Evolutionary conservation across 164 flowering plant species (phyloP).

Genomic region (Tinospora cordifolia): DNA sequence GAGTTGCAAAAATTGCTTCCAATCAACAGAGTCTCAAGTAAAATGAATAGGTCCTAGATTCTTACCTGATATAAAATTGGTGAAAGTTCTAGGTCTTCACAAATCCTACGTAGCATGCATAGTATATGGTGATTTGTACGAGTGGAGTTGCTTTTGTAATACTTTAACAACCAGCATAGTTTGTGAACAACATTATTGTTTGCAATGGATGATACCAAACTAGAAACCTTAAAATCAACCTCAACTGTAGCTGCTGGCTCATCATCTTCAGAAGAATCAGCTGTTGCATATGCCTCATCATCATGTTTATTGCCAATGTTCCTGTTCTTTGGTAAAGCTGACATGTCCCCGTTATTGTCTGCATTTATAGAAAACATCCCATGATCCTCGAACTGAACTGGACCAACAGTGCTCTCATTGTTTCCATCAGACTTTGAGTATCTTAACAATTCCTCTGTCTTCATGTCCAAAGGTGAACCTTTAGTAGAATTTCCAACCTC

Average conservation of each 20-base stretch:
- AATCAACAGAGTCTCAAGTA: neutral
- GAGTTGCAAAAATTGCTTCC: constrained; percentile 4
- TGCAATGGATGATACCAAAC: constrained; percentile 60
- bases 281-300: constrained; percentile 27
- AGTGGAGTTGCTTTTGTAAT: constrained; percentile 66
- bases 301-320: constrained; percentile 19
- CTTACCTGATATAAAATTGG: constrained; percentile 94
- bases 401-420: constrained; percentile 13
- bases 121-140: constrained; percentile 66
- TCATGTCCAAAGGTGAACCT: constrained; percentile 22
- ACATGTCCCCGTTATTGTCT: constrained; percentile 16
- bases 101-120: constrained; percentile 54
- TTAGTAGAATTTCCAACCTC: constrained; percentile 22
- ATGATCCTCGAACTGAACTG: constrained; percentile 25
- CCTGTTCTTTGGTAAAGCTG: constrained; percentile 17
- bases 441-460: constrained; percentile 10
- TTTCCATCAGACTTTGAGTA: constrained; percentile 24
- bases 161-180: constrained; percentile 88
- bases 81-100: constrained; percentile 80
- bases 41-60: neutral
- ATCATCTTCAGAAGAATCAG: constrained; percentile 65
- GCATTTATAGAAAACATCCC: constrained; percentile 16
- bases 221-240: constrained; percentile 74
- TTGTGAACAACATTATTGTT: constrained; percentile 56
- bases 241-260: constrained; percentile 37